A percentile compares a stretch with the other conserved stretches of the same genome.
These are phyloP conservation scores for Escovopsis sp. DNA, from an alignment of 2,329 filamentous ascomycete species.

Conservation along the genomic window DNA sequence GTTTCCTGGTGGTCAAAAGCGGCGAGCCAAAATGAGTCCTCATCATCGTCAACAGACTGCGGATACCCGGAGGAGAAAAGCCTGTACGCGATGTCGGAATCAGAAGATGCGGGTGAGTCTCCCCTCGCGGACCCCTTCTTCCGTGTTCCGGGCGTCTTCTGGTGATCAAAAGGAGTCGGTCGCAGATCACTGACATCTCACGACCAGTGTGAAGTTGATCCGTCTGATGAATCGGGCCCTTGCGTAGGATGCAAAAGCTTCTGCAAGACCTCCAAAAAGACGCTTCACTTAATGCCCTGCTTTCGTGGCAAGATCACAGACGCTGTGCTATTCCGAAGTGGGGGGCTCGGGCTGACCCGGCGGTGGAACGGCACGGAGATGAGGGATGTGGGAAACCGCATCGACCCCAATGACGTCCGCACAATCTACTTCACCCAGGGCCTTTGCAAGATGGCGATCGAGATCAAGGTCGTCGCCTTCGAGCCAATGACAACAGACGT, in stretches of 20 bases:
- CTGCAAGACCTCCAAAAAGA: conserved; percentile 27
- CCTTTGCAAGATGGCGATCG: conserved; percentile 21
- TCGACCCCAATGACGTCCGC: conserved; percentile 9
- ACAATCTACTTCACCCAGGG: conserved; percentile 26
- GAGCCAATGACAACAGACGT: conserved; percentile 22
- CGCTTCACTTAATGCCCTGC: conserved; percentile 31
- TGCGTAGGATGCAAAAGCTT: conserved; percentile 28
- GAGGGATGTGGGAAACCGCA: conserved; percentile 25
- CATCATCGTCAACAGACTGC: conserved; percentile 18
- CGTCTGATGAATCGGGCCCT: conserved; percentile 14
- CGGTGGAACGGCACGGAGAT: conserved; percentile 28
- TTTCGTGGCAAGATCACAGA: conserved; percentile 28
- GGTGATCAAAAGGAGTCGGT: too few species aligned
- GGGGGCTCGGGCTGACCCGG: conserved; percentile 28
- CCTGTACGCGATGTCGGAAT: conserved; percentile 30
- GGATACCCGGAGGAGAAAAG: conserved; percentile 21
- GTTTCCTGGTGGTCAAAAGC: neutral
- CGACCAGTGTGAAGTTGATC: conserved; percentile 23
- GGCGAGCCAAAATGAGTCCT: conserved; percentile 10
- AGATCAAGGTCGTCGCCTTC: conserved; percentile 28
- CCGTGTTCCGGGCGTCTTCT: too few species aligned
- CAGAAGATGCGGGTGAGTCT: conserved; percentile 29
- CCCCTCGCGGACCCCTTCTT: too few species aligned
- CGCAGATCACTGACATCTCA: neutral
- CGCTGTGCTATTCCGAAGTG: conserved; percentile 25